Conservation (phyloP, 2,329 filamentous ascomycete genomes). For the Clathrospora elynae region DNA sequence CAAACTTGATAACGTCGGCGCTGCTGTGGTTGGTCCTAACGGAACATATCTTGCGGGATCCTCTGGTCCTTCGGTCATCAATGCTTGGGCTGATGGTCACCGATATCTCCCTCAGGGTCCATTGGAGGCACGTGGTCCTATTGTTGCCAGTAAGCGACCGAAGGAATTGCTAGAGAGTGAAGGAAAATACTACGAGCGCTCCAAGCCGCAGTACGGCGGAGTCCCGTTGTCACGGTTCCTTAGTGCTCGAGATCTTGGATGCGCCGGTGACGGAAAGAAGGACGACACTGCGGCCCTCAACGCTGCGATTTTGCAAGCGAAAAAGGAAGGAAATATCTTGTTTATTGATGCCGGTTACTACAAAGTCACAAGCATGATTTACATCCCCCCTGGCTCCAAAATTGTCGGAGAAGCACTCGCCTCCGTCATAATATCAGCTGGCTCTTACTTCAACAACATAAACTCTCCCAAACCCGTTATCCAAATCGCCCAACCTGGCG, state of each 20-base stretch:
- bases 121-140: constrained; percentile 50
- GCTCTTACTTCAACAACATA: constrained; percentile 56
- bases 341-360: constrained; percentile 65
- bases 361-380: constrained; percentile 59
- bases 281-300: constrained; percentile 86
- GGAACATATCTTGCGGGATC: constrained; percentile 36
- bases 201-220: constrained; percentile 55
- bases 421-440: constrained; percentile 78
- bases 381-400: constrained; percentile 70
- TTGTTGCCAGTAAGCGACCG: constrained; percentile 52
- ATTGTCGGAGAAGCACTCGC: constrained; percentile 87
- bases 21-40: constrained; percentile 31
- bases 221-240: constrained; percentile 68
- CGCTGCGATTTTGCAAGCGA: constrained; percentile 68
- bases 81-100: constrained; percentile 44
- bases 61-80: constrained; percentile 24
- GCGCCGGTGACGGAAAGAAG: constrained; percentile 79
- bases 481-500: constrained; percentile 67
- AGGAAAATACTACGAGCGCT: constrained; percentile 57
- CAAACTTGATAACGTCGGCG: constrained; percentile 59
- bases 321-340: constrained; percentile 58
- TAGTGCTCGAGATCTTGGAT: constrained; percentile 52
- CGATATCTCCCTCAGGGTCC: constrained; percentile 48
- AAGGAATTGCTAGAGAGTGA: constrained; percentile 50
- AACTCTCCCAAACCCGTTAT: constrained; percentile 66